phyloP scores from a whole-genome alignment of 2,329 filamentous ascomycete genomes.

The Arthrobotrys pseudoclavata region DNA sequence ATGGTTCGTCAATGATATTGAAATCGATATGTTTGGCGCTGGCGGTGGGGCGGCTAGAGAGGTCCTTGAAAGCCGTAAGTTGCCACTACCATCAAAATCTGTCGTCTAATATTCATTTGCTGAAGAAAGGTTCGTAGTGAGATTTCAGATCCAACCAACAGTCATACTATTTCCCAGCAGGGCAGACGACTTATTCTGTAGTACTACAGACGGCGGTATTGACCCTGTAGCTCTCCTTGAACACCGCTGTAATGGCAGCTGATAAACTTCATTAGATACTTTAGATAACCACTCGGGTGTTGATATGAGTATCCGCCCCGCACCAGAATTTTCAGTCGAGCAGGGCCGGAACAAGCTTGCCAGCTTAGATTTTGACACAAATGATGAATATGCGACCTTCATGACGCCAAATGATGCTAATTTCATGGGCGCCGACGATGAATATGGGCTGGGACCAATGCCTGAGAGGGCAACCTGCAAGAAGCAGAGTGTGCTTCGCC shows the following conservation, averaged over 20 bases:
- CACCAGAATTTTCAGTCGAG: slow-evolving; percentile 56
- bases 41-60: slow-evolving; percentile 40
- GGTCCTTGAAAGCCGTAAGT: slow-evolving; percentile 47
- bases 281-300: neutral
- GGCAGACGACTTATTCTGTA: slow-evolving; percentile 69
- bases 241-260: neutral
- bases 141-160: slow-evolving; percentile 74
- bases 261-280: slow-evolving; percentile 10
- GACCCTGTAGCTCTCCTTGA: neutral
- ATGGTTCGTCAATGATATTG: slow-evolving; percentile 63
- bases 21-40: slow-evolving; percentile 48
- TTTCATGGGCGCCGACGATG: slow-evolving; percentile 64
- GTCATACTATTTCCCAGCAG: slow-evolving; percentile 73
- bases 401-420: slow-evolving; percentile 62
- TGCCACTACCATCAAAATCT: neutral
- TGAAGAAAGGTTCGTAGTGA: slow-evolving; percentile 68
- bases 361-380: neutral
- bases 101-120: neutral
- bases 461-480: slow-evolving; percentile 9
- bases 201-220: slow-evolving; percentile 6
- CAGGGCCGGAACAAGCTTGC: slow-evolving; percentile 53
- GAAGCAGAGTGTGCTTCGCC: slow-evolving; percentile 76
- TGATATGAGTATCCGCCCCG: slow-evolving; percentile 50
- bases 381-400: slow-evolving; percentile 14
- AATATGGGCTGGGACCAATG: neutral